phyloP scores from a whole-genome alignment of 2,329 filamentous ascomycete genomes.

The Pezicula carpinea region DNA sequence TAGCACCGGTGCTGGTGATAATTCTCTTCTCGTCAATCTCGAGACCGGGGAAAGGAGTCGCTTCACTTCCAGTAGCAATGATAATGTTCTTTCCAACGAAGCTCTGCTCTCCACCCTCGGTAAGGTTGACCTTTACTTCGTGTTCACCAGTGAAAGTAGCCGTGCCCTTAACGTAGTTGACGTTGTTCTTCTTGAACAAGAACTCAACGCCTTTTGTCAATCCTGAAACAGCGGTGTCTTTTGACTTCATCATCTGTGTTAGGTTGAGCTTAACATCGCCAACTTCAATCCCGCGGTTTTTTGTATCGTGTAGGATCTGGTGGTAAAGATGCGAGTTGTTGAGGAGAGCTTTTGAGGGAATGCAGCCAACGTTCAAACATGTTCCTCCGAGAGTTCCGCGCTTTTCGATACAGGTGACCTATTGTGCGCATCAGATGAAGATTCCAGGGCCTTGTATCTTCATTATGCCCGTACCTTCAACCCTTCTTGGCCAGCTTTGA shows the following conservation, averaged over 20 bases:
- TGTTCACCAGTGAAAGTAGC: constrained; percentile 84
- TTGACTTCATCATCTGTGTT: constrained; percentile 94
- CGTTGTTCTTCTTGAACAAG: constrained; percentile 98
- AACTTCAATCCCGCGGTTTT: constrained; percentile 95
- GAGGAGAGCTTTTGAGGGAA: constrained; percentile 97
- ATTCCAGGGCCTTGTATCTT: constrained; percentile 2
- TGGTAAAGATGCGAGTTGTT: constrained; percentile 99
- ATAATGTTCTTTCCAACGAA: constrained; percentile 94
- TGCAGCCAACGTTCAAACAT: constrained; percentile 98
- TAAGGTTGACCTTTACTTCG: constrained; percentile 84
- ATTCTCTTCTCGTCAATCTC: constrained; percentile 97
- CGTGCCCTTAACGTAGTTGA: constrained; percentile 94
- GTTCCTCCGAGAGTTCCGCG: constrained; percentile 91
- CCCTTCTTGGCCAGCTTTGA: constrained; percentile 97
- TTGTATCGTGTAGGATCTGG: constrained; percentile 93
- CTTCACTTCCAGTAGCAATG: constrained; percentile 92
- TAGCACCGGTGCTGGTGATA: constrained; percentile 91
- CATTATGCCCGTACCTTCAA: constrained; percentile 64
- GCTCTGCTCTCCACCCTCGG: constrained; percentile 86
- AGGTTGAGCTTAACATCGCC: constrained; percentile 96
- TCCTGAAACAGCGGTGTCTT: constrained; percentile 82
- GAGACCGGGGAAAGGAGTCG: constrained; percentile 92
- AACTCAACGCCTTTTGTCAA: constrained; percentile 98
- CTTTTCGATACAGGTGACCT: constrained; percentile 99
- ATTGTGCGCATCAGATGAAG: constrained; percentile 12